phyloP scores from a whole-genome alignment of 768 basidiomycete species.

The Pleurotus eryngii region DNA sequence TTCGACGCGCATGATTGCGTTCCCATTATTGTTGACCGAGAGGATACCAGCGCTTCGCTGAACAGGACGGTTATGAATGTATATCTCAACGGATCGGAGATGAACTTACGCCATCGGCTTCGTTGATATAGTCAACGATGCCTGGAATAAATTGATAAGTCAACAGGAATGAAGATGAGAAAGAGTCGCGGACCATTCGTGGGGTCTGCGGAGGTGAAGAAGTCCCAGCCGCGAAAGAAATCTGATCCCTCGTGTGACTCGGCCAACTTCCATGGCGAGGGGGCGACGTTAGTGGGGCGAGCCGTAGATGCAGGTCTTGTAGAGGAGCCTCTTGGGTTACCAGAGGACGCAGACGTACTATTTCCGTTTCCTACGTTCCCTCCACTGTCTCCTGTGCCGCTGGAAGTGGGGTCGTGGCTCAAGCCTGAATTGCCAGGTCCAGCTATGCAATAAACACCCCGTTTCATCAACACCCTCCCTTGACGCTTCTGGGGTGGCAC shows the following conservation, averaged over 20 bases:
- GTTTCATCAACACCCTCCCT: constrained; percentile 11
- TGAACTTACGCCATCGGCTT: constrained; percentile 50
- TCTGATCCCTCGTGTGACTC: constrained; percentile 61
- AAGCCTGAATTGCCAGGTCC: constrained; percentile 29
- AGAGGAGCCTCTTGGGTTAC: constrained; percentile 1
- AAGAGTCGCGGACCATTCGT: constrained; percentile 53
- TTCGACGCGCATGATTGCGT: constrained; percentile 87
- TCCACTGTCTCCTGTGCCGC: constrained; percentile 12
- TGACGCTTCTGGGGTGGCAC: constrained; percentile 44
- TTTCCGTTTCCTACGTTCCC: background rate
- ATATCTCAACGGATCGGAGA: constrained; percentile 3
- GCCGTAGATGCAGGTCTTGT: constrained; percentile 8
- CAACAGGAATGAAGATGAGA: background rate
- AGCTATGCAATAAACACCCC: constrained; percentile 42
- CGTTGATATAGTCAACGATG: constrained; percentile 63
- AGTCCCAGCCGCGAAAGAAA: constrained; percentile 85
- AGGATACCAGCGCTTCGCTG: constrained; percentile 59
- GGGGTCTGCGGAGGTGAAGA: constrained; percentile 67
- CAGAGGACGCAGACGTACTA: constrained; percentile 21
- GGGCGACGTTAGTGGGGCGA: constrained; percentile 17
- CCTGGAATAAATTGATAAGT: constrained; percentile 17
- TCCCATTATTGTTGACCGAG: constrained; percentile 63
- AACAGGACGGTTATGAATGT: constrained; percentile 5
- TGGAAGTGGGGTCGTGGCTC: constrained; percentile 14
- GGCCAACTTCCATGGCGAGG: constrained; percentile 57